A percentile compares a stretch with the other conserved stretches of the same genome.
These are phyloP conservation scores for Gossypium anomalum DNA, from an alignment of 345 rosid species.

Conservation along the genomic window DNA sequence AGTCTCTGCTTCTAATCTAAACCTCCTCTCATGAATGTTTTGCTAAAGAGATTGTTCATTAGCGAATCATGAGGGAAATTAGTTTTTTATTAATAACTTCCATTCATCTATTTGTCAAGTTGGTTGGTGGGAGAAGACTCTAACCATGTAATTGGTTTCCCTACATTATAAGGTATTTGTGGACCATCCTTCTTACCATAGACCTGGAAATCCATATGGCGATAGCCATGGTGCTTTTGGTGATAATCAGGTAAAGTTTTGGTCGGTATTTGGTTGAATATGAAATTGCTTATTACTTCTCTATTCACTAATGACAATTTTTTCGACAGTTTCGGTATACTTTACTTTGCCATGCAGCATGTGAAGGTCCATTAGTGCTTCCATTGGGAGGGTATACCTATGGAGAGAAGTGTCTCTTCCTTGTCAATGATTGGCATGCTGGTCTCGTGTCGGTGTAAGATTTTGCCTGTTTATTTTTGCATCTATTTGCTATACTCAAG, in stretches of 20 bases:
- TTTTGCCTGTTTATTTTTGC: slow-evolving; percentile 1
- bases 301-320: slow-evolving; percentile 24
- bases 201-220: slow-evolving; percentile 96
- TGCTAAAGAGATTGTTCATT: neutral
- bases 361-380: slow-evolving; percentile 94
- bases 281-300: slow-evolving; percentile 10
- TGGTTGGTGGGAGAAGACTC: neutral
- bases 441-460: slow-evolving; percentile 89
- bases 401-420: slow-evolving; percentile 89
- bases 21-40: neutral
- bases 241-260: slow-evolving; percentile 73
- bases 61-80: neutral
- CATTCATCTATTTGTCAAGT: slow-evolving; percentile 8
- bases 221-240: slow-evolving; percentile 79
- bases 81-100: neutral
- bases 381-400: slow-evolving; percentile 90
- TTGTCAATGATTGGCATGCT: slow-evolving; percentile 98
- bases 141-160: slow-evolving; percentile 5
- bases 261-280: neutral
- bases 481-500: neutral
- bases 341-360: slow-evolving; percentile 93
- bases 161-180: slow-evolving; percentile 61
- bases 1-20: neutral
- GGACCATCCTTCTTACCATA: slow-evolving; percentile 76
- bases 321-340: slow-evolving; percentile 82